Evolutionary conservation across 2,329 filamentous ascomycete genomes (phyloP).

Genomic region (Diaporthe batatas): DNA sequence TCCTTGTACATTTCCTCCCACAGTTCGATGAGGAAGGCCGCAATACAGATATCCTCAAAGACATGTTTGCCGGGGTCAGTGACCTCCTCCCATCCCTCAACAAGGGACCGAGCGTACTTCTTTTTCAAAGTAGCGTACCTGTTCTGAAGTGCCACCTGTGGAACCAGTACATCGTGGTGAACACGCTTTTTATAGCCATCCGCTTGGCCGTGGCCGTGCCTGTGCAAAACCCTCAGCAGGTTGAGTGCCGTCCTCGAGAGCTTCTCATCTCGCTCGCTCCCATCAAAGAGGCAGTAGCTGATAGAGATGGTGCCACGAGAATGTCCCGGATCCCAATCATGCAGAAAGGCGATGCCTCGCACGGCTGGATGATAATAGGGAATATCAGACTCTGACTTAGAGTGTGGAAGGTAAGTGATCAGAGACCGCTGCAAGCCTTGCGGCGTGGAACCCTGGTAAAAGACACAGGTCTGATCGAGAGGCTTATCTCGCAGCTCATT

Average conservation of each 20-base stretch:
- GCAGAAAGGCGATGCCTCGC: conserved; percentile 79
- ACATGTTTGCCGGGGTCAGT: conserved; percentile 94
- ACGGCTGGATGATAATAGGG: conserved; percentile 92
- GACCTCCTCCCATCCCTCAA: conserved; percentile 84
- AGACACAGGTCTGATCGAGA: conserved; percentile 85
- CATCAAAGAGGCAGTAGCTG: conserved; percentile 69
- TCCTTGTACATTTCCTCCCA: conserved; percentile 85
- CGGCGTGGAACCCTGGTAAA: conserved; percentile 63
- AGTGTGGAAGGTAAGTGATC: conserved; percentile 85
- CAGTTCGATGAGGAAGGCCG: conserved; percentile 91
- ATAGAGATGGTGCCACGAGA: conserved; percentile 67
- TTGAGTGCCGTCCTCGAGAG: conserved; percentile 77
- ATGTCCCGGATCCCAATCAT: conserved; percentile 68
- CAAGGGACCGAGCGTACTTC: conserved; percentile 79
- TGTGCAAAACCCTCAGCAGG: conserved; percentile 76
- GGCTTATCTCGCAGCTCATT: conserved; percentile 82
- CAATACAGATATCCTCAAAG: conserved; percentile 93
- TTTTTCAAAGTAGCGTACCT: conserved; percentile 85
- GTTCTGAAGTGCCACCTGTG: conserved; percentile 82
- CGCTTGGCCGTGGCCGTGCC: conserved; percentile 76
- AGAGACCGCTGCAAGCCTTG: conserved; percentile 60
- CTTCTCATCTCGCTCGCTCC: conserved; percentile 55
- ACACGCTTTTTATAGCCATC: conserved; percentile 84
- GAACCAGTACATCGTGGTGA: conserved; percentile 84
- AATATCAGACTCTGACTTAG: conserved; percentile 69